Evolutionary conservation across 208 protist species (phyloP), one percentile per base, ranked within the genome.

Genomic region (Lotmaria passim): DNA sequence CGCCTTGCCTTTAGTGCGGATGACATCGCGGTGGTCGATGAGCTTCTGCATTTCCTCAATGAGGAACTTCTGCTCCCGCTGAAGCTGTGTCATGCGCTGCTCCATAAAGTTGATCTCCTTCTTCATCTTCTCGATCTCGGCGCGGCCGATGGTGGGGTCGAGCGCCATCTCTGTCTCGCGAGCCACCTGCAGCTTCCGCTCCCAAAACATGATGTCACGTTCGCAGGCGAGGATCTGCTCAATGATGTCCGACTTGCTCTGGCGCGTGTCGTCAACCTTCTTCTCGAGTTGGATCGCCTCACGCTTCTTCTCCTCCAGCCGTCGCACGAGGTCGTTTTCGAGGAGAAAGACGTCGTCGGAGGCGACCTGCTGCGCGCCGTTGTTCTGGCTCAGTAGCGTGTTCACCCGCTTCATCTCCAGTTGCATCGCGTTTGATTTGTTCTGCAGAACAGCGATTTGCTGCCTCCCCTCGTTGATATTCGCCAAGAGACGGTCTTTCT

Each of bases 101-200:
- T 97, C 88, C 97, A 98, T 98, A 56, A 96, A 89, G 48, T 83
- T 82, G 70, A 99, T 98, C 78, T 98, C 96, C 52, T 93, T 93
- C 72, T 95, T 98, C 96, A 99, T 98, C 74, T 91, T 93, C 43
- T 94, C 90, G 24, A 98, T 92, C 74, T 99, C 96, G 8, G 88
- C 91, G 66, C 85, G 92, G 39, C 96, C 96, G 44, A 98, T 93
- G 31, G 87, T 96, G 39, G 96, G 96, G 72, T 98, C 96, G 19
- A 98, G 67, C 0, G 96, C 96, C 83, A 96, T 95, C 67, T 98
- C 93, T 39, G 97, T 98, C 82, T 99, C 97, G 21, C 94, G 93
- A 34, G 94, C 93, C 17, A 99, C 83, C 55, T 98, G 92, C 65
- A 99, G 97, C 79, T 99, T 98, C 56, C 95, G 83, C 66, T 98